Evolutionary conservation across 768 basidiomycete genomes (phyloP).

Genomic region (Termitomyces sp.): DNA sequence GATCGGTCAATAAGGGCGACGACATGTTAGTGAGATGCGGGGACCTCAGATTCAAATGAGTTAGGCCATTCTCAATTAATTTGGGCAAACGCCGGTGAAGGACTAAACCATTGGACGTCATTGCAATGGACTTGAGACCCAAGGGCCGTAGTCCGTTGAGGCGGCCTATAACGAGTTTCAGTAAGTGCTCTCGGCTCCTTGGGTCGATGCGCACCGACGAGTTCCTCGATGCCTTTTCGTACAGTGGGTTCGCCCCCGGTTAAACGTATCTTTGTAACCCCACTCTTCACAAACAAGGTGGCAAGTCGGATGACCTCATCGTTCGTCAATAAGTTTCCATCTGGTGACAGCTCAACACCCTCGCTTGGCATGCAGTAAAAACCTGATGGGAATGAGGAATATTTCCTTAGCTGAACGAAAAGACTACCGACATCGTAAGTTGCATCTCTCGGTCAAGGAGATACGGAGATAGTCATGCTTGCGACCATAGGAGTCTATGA

Average conservation of each 20-base stretch:
- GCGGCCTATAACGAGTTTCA: slow-evolving; percentile 34
- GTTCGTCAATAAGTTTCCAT: slow-evolving; percentile 63
- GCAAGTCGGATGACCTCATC: slow-evolving; percentile 73
- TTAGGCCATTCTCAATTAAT: slow-evolving; percentile 65
- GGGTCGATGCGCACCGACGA: slow-evolving; percentile 48
- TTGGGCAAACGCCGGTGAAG: slow-evolving; percentile 68
- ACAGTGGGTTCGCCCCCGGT: slow-evolving; percentile 90
- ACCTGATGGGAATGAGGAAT: slow-evolving; percentile 37
- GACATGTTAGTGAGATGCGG: background rate
- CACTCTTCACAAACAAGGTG: slow-evolving; percentile 70
- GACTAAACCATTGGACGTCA: slow-evolving; percentile 82
- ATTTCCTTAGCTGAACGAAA: background rate
- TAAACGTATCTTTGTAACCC: slow-evolving; percentile 82
- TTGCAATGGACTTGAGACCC: slow-evolving; percentile 72
- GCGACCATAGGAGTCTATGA: slow-evolving; percentile 64
- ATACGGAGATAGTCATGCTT: slow-evolving; percentile 86
- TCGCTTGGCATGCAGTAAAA: slow-evolving; percentile 91
- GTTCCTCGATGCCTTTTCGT: slow-evolving; percentile 63
- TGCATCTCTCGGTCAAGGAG: slow-evolving; percentile 82
- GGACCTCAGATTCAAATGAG: slow-evolving; percentile 68
- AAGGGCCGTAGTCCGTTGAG: slow-evolving; percentile 54
- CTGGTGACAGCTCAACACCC: slow-evolving; percentile 72
- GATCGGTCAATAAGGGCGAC: background rate
- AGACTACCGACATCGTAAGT: slow-evolving; percentile 61
- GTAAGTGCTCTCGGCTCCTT: background rate